Base-by-base conservation (phyloP, 164 flowering plant genomes). In the Cinnamomum chago region DNA sequence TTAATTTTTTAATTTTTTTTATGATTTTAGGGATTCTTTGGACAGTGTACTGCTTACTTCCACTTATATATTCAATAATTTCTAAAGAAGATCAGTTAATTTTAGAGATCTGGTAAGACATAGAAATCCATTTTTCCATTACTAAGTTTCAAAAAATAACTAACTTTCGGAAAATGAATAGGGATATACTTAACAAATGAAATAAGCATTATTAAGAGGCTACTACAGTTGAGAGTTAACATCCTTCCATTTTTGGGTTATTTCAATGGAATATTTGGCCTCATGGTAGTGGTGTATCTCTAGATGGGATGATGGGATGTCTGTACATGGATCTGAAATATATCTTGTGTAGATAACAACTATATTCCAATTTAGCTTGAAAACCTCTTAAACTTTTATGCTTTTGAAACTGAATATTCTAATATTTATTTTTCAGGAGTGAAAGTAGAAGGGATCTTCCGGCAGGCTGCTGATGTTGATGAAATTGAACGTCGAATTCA, bases 391-490 rank as follows among this genome's bases (percentile, higher is more conserved):
- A 18, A 13, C 13, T 15, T 24, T 22, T 24, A 64, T 67, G 11
- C 15, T 28, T 67, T 3, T 30, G 2, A 67, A 67, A 67, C 2
- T 67, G 47, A 67, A 30, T 20, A 67, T 17, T 30, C 2, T 30
- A 33, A 27, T 17, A 40, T 58, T 68, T 50, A 40, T 30, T 50
- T 7, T 27, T 51, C 84, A 95, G 99, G 99, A 72, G 81, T 88
- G 72, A 90, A 84, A 83, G 88, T 86, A 60, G 99, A 95, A 88
- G 99, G 99, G 27, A 92, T 95, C 74, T 84, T 95, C 84, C 83
- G 99, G 76, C 99, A 95, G 83, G 90, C 99, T 77, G 99, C 99
- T 70, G 93, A 89, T 82, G 98, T 95, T 79, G 99, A 95, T 71
- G 94, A 90, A 76, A 97, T 95, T 80, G 92, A 95, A 73, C 89